These are phyloP conservation scores for Geotrichum restrictum DNA, from an alignment of 1,139 yeast genomes.

Conservation along the genomic window DNA sequence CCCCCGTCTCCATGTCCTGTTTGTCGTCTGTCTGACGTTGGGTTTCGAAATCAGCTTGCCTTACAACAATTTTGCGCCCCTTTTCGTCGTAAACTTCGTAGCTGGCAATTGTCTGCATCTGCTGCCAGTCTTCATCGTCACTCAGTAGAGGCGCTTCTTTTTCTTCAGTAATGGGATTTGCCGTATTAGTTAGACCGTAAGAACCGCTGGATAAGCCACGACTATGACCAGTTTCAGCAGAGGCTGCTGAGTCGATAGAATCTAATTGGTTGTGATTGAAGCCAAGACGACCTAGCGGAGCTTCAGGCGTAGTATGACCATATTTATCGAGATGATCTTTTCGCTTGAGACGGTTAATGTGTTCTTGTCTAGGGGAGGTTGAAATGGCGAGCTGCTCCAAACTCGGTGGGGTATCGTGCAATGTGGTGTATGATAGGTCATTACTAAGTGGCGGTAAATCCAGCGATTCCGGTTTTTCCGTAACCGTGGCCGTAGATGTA, in stretches of 20 bases:
- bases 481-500: background rate
- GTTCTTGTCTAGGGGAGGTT: background rate
- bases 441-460: background rate
- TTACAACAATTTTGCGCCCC: slow-evolving; percentile 47
- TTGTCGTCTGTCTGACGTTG: slow-evolving; percentile 27
- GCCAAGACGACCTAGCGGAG: slow-evolving; percentile 1
- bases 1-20: slow-evolving; percentile 29
- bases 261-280: background rate
- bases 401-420: background rate
- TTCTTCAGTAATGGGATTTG: background rate
- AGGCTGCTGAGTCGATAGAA: background rate
- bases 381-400: background rate
- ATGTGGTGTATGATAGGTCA: background rate
- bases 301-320: background rate
- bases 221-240: background rate
- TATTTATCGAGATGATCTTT: background rate
- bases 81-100: slow-evolving; percentile 55
- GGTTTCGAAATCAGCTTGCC: slow-evolving; percentile 23
- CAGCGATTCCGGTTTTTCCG: background rate
- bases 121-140: slow-evolving; percentile 48
- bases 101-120: slow-evolving; percentile 59
- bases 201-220: slow-evolving; percentile 9
- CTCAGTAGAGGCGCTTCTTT: background rate
- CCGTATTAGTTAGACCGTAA: background rate
- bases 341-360: background rate